Conservation (phyloP, 805 yeast genomes). For the Metschnikowia shivogae region DNA sequence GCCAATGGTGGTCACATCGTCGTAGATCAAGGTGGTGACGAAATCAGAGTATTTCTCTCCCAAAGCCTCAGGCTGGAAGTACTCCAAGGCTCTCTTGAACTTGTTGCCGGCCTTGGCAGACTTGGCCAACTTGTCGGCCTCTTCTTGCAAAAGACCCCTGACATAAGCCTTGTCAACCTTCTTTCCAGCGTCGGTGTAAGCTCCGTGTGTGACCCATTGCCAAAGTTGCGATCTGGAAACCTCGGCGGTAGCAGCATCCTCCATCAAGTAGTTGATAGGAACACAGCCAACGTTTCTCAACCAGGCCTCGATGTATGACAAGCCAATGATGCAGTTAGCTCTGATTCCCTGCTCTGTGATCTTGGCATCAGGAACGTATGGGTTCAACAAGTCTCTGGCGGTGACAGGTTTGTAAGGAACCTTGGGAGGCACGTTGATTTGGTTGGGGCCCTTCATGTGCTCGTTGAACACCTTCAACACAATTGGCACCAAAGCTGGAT, state of each 20-base stretch:
- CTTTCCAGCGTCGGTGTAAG: constrained; percentile 54
- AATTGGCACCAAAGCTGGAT: constrained; percentile 73
- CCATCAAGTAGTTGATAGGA: constrained; percentile 82
- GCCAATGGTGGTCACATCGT: constrained; percentile 58
- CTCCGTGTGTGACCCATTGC: constrained; percentile 80
- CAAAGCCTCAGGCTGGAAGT: constrained; percentile 67
- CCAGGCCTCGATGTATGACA: constrained; percentile 84
- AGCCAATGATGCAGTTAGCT: constrained; percentile 69
- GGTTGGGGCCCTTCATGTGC: constrained; percentile 81
- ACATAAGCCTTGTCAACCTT: constrained; percentile 59
- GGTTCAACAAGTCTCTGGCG: constrained; percentile 58
- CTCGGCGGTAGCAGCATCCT: constrained; percentile 88
- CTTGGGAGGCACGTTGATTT: constrained; percentile 52
- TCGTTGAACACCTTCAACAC: constrained; percentile 70
- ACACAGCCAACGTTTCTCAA: constrained; percentile 80
- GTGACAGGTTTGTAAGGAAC: constrained; percentile 51
- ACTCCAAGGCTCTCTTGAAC: constrained; percentile 63
- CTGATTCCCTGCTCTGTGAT: constrained; percentile 69
- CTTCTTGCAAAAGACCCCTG: constrained; percentile 53
- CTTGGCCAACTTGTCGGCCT: constrained; percentile 49
- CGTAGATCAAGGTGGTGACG: constrained; percentile 72
- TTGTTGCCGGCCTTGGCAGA: constrained; percentile 58
- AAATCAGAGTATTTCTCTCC: constrained; percentile 74
- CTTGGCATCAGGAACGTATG: constrained; percentile 57
- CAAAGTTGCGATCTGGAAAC: constrained; percentile 78